These are phyloP conservation scores for Malus asiatica DNA, from an alignment of 306 rosid genomes.

Conservation along the genomic window DNA sequence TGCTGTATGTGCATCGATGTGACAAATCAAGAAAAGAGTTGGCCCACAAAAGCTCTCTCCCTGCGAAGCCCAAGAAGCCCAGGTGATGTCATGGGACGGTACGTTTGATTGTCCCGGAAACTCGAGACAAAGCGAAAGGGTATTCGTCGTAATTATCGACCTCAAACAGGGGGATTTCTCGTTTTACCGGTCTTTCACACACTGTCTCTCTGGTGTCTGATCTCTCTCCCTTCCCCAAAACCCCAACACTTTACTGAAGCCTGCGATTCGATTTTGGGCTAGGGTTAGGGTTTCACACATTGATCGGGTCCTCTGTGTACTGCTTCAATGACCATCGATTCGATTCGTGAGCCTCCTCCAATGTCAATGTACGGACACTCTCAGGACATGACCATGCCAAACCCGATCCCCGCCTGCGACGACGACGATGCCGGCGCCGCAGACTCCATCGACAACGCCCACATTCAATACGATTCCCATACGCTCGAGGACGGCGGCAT, in stretches of 20 bases:
- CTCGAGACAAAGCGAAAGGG: not conserved
- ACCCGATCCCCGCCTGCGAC: slow-evolving; percentile 48
- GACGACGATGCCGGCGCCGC: slow-evolving; percentile 35
- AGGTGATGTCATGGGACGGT: too few species aligned
- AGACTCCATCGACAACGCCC: slow-evolving; percentile 45
- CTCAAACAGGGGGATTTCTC: not conserved
- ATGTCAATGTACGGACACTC: slow-evolving; percentile 80
- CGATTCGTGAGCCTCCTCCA: slow-evolving; percentile 14
- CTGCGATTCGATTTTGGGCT: not conserved
- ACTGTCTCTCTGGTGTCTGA: not conserved
- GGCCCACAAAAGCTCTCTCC: not conserved
- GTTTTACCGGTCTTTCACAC: not conserved
- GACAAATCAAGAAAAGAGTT: too few species aligned
- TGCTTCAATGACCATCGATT: slow-evolving; percentile 34
- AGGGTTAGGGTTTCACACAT: slow-evolving; percentile 8
- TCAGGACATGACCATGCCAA: slow-evolving; percentile 40
- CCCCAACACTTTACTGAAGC: not conserved
- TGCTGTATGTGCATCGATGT: too few species aligned
- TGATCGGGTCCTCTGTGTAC: slow-evolving; percentile 25
- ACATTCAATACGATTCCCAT: slow-evolving; percentile 49
- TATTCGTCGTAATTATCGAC: not conserved
- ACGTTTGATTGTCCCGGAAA: too few species aligned
- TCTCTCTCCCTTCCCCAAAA: not conserved
- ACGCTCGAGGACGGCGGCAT: slow-evolving; percentile 50
- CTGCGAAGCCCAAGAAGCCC: not conserved